Percentiles rank a stretch among this genome's conserved stretches.
phyloP scores from a whole-genome alignment of 2,329 filamentous ascomycete species.

The Aspergillus ustus region DNA sequence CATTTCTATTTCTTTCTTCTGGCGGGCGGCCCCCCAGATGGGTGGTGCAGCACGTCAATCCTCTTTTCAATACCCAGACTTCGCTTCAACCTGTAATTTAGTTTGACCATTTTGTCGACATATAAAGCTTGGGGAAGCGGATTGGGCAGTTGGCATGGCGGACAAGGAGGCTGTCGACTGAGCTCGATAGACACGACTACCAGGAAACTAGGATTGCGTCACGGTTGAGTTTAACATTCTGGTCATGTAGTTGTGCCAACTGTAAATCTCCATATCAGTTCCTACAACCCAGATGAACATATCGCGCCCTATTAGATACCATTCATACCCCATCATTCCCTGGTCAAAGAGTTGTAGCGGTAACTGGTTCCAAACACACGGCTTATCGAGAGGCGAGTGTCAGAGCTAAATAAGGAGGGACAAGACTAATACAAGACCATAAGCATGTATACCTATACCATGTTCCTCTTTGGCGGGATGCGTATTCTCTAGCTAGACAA shows the following conservation, averaged over 20 bases:
- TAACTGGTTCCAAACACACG: too few species aligned
- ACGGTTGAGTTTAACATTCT: background rate
- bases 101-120: slow-evolving; percentile 14
- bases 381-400: too few species aligned
- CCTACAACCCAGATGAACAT: background rate
- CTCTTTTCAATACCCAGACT: slow-evolving; percentile 8
- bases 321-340: background rate
- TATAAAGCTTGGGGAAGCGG: slow-evolving; percentile 10
- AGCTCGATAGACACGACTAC: background rate
- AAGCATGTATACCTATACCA: too few species aligned
- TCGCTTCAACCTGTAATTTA: slow-evolving; percentile 22
- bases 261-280: background rate
- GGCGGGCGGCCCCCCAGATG: slow-evolving; percentile 3
- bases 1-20: slow-evolving; percentile 17
- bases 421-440: too few species aligned
- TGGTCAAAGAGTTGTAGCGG: too few species aligned
- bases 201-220: background rate
- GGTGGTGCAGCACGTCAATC: background rate
- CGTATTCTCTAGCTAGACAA: too few species aligned
- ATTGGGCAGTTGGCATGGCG: slow-evolving; percentile 1
- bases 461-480: too few species aligned
- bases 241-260: background rate
- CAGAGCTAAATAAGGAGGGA: too few species aligned
- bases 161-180: background rate
- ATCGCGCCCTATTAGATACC: background rate